Evolutionary conservation across 441 rosid genomes (phyloP).

Genomic region (Gossypium schwendimanii): DNA sequence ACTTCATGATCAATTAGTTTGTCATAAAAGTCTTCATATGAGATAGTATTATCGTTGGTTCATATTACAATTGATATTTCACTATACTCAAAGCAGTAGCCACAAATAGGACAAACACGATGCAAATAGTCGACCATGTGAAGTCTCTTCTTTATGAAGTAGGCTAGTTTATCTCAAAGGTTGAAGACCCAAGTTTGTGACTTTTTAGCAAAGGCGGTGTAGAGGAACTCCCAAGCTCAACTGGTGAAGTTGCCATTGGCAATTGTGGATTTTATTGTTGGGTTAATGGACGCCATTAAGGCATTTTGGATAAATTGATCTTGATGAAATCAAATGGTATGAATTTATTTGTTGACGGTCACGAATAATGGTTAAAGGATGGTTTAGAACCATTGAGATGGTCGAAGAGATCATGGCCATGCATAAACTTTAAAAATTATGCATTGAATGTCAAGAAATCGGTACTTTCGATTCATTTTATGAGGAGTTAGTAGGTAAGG

Average conservation of each 20-base stretch:
- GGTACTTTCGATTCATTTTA: neutral
- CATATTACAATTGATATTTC: neutral
- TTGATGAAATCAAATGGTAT: neutral
- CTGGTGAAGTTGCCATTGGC: neutral
- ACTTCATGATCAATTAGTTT: neutral
- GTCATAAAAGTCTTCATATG: neutral
- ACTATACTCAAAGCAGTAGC: neutral
- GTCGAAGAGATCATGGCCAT: neutral
- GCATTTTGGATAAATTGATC: neutral
- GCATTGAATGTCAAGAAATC: neutral
- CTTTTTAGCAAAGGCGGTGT: neutral
- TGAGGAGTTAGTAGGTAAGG: neutral
- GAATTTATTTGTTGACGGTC: neutral
- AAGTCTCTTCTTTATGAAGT: neutral
- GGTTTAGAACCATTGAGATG: neutral
- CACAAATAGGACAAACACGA: neutral
- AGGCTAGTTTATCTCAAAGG: neutral
- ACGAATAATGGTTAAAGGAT: neutral
- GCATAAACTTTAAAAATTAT: too few species aligned
- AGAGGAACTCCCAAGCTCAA: neutral
- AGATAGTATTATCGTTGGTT: neutral
- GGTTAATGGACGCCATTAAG: neutral
- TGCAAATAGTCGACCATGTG: neutral
- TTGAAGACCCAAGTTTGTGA: neutral
- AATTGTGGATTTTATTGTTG: neutral